Percentiles rank a stretch among this genome's conserved stretches.
Evolutionary conservation across 1,139 yeast genomes (phyloP).

Genomic region (Yamadazyma epiphylla): DNA sequence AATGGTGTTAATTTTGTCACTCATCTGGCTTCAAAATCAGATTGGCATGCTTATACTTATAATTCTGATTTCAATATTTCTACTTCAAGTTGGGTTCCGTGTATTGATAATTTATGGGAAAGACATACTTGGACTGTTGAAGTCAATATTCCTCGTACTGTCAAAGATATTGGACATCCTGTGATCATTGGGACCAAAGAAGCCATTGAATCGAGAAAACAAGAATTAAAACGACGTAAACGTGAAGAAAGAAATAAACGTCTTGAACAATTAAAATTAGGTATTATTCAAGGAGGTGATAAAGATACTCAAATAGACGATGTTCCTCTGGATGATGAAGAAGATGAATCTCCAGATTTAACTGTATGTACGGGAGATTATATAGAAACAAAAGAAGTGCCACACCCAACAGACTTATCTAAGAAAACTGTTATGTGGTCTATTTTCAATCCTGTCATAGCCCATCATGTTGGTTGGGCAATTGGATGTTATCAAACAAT

Average conservation of each 20-base stretch:
- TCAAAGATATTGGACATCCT: constrained; percentile 63
- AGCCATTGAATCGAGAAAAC: constrained; percentile 14
- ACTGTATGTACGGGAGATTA: constrained; percentile 77
- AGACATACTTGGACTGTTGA: constrained; percentile 91
- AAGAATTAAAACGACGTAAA: constrained; percentile 14
- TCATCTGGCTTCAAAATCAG: constrained; percentile 27
- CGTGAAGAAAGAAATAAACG: constrained; percentile 10
- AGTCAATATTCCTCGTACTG: constrained; percentile 74
- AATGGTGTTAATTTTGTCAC: constrained; percentile 79
- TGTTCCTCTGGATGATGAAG: constrained; percentile 43
- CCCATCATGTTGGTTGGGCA: constrained; percentile 97
- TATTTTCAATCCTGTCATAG: constrained; percentile 80
- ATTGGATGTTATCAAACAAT: constrained; percentile 78
- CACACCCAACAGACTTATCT: constrained; percentile 54
- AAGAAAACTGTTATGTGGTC: constrained; percentile 80
- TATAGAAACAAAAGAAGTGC: constrained; percentile 44
- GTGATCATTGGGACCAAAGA: constrained; percentile 36
- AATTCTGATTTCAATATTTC: constrained; percentile 76
- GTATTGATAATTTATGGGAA: constrained; percentile 86
- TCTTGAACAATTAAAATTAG: constrained; percentile 3
- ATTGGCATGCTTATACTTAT: constrained; percentile 85
- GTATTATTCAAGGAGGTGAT: constrained; percentile 4
- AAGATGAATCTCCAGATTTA: constrained; percentile 51
- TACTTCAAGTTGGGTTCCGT: constrained; percentile 96
- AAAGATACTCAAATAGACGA: constrained; percentile 12